These are phyloP conservation scores for Sarocladium brachiariae DNA, from an alignment of 2,329 filamentous ascomycete species.

Conservation along the genomic window DNA sequence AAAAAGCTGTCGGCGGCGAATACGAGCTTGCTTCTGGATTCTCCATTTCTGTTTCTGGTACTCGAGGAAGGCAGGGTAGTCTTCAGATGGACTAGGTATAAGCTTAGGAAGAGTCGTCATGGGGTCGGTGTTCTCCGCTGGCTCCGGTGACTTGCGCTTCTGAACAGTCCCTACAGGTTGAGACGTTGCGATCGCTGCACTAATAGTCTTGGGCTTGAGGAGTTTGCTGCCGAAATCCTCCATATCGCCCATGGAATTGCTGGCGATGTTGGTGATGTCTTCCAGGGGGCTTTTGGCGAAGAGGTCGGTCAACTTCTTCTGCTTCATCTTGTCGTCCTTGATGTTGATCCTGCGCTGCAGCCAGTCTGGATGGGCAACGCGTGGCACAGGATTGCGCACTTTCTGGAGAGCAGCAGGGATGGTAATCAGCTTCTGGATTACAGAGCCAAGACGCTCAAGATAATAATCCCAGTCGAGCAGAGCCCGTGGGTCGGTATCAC, in stretches of 20 bases:
- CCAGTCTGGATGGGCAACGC: slow-evolving; percentile 94
- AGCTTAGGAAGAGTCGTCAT: slow-evolving; percentile 73
- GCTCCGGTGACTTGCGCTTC: slow-evolving; percentile 70
- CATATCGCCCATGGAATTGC: slow-evolving; percentile 55
- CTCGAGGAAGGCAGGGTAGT: slow-evolving; percentile 81
- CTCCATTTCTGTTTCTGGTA: slow-evolving; percentile 99
- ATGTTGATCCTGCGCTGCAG: slow-evolving; percentile 85
- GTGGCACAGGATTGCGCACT: slow-evolving; percentile 85
- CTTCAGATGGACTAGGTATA: slow-evolving; percentile 78
- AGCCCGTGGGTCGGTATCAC: slow-evolving; percentile 81
- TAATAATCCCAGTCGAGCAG: slow-evolving; percentile 98
- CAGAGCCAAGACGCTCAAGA: slow-evolving; percentile 86
- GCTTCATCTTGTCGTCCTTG: slow-evolving; percentile 96
- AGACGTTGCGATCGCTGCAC: slow-evolving; percentile 49
- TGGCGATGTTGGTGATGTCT: slow-evolving; percentile 63
- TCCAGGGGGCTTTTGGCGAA: slow-evolving; percentile 66
- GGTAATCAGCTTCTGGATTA: slow-evolving; percentile 98
- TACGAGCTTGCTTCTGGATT: slow-evolving; percentile 84
- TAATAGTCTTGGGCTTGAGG: slow-evolving; percentile 56
- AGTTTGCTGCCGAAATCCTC: slow-evolving; percentile 74
- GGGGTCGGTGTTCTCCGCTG: slow-evolving; percentile 62
- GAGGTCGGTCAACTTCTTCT: slow-evolving; percentile 95
- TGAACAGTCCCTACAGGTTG: slow-evolving; percentile 40
- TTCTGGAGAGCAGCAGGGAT: slow-evolving; percentile 96
- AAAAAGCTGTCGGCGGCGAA: slow-evolving; percentile 82